Base-by-base conservation (phyloP, 306 rosid species). In the Rubus parviflorus region DNA sequence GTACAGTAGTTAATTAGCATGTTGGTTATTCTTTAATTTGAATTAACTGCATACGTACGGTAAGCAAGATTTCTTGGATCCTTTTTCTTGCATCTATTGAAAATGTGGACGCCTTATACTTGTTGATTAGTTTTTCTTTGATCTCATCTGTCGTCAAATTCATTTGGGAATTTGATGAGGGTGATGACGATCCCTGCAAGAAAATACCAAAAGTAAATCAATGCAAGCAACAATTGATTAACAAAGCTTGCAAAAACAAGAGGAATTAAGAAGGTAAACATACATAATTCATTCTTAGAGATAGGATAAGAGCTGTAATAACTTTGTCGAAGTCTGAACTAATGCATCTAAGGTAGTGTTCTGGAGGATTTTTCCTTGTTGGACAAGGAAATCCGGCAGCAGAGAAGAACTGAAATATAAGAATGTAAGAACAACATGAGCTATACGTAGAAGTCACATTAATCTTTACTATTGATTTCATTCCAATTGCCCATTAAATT, bases 261-360 rank as follows among this genome's bases (percentile, higher is more conserved):
- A n/a, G 3, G 13, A 8, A 40, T 6, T 19, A 15, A 15, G 37
- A 13, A 14, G 47, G 37, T 30, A 11, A 5, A 68, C 75, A 5
- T 56, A 77, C 65, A 54, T 37, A 19, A 14, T 53, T 64, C 20
- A 42, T 57, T 12, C 37, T 68, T 74, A 67, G 72, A 46, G 79
- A 73, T 2, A 30, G 20, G 56, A 35, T 4, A 19, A 56, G 54
- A 19, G 63, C 8, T 43, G 60, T 35, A 4, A 51, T n/a, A 45
- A 74, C 41, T 67, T 42, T 56, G 65, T 74, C 83, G 48, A 68
- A 80, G 69, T 80, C 83, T 6, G 80, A 54, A 80, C 67, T 80
- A 19, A 81, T 67, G 10, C 80, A 81, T 49, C 84, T 77, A 75
- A 81, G 68, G 80, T 75, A 81, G 66, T 75, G 80, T 11, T 81